Evolutionary conservation across 805 yeast genomes (phyloP).

Genomic region (Myxozyma lipomycoides): DNA sequence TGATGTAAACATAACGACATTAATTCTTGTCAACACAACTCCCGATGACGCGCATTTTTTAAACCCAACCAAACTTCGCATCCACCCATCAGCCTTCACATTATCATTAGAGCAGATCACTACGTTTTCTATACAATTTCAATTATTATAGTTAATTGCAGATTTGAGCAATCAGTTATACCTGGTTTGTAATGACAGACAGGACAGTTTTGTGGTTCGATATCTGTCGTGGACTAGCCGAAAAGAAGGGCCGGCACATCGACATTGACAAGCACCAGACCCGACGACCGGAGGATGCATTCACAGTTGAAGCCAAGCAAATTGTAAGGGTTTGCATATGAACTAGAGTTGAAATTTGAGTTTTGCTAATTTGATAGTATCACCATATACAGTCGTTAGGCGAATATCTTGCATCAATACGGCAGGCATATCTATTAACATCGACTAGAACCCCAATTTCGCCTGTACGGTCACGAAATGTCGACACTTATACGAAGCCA

Average conservation of each 20-base stretch:
- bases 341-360: not conserved
- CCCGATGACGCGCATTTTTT: too few relatives aligned
- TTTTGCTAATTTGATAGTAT: conserved; percentile 13
- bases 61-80: too few relatives aligned
- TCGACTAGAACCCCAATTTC: conserved; percentile 11
- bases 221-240: conserved; percentile 17
- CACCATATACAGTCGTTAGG: conserved; percentile 14
- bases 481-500: conserved; percentile 2
- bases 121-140: too few relatives aligned
- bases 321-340: conserved; percentile 8
- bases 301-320: conserved; percentile 12
- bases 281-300: conserved; percentile 6
- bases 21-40: too few relatives aligned
- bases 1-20: too few relatives aligned
- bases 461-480: not conserved
- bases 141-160: too few relatives aligned
- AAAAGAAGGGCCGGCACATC: conserved; percentile 1
- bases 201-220: conserved; percentile 12
- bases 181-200: conserved; percentile 8
- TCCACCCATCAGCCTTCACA: too few relatives aligned
- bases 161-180: too few relatives aligned
- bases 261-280: not conserved
- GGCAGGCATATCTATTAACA: conserved; percentile 20
- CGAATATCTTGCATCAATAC: conserved; percentile 5
- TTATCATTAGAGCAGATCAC: too few relatives aligned